A percentile compares a stretch with the other conserved stretches of the same genome.
Conservation (phyloP, 768 basidiomycete genomes). For the Strobilomyces confusus region DNA sequence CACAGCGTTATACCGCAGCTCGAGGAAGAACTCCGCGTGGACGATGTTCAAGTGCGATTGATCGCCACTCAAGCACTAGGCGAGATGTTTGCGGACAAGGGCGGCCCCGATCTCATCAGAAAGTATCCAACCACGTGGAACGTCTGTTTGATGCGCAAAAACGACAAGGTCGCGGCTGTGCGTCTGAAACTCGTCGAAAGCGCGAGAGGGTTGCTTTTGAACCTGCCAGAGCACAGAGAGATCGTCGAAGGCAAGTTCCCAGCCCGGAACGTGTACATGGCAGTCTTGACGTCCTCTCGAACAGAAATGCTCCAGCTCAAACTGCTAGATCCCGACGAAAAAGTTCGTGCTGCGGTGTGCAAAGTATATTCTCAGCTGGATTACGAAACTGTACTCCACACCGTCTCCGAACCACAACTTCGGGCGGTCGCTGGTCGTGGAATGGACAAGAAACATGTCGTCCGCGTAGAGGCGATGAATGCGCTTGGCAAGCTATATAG, state of each 20-base stretch:
- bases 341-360: conserved; percentile 82
- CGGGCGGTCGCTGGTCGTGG: conserved; percentile 65
- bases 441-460: conserved; percentile 75
- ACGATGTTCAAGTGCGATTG: conserved; percentile 63
- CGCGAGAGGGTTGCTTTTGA: conserved; percentile 53
- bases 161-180: conserved; percentile 69
- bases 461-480: conserved; percentile 73
- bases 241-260: conserved; percentile 66
- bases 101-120: conserved; percentile 65
- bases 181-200: conserved; percentile 78
- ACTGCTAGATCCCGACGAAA: conserved; percentile 85
- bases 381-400: conserved; percentile 86
- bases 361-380: conserved; percentile 78
- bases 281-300: conserved; percentile 5
- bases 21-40: conserved; percentile 83
- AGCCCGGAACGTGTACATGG: not conserved
- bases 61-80: conserved; percentile 87
- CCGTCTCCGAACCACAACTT: conserved; percentile 63
- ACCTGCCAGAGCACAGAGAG: conserved; percentile 62
- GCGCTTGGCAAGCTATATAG: conserved; percentile 75
- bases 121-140: conserved; percentile 86
- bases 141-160: conserved; percentile 74
- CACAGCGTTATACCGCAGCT: conserved; percentile 91
- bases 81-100: conserved; percentile 83
- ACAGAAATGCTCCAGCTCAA: conserved; percentile 61